Evolutionary conservation across 1,139 yeast species (phyloP), one percentile per base, ranked within the genome.

Genomic region (Williopsis jadinii): DNA sequence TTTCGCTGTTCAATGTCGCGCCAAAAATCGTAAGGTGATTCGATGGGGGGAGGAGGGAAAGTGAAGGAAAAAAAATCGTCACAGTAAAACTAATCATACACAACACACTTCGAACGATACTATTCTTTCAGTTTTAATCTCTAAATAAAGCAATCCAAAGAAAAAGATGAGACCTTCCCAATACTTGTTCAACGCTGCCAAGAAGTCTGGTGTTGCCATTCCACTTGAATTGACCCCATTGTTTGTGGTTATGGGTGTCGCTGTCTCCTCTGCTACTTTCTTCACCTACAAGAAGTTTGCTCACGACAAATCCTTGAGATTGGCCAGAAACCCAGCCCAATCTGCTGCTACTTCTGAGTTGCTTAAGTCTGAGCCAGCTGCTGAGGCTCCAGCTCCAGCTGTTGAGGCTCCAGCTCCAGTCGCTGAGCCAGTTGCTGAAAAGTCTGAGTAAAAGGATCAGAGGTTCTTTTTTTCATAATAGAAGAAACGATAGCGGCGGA

Each of bases 181-280:
- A 63, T 61, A 70, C 51, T 67, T 75, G 59, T 65, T 73, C 59
- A 70, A 71, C 60, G 71, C 74, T 50, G 75, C 77, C 41, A 63
- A 64, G 55, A 54, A 61, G 46, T 46, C 57, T 13, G 67, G 63
- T 51, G 40, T 61, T 56, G 48, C 51, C 35, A 60, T 80, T 42
- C 94, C 94, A 52, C 77, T 83, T 43, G 94, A 84, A 68, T 70
- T 84, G 72, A 79, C 83, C 61, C 94, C 94, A 62, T 74, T 84
- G 62, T 69, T 73, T 52, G 62, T 71, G 34, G 78, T 77, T 34
- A 68, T 73, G 65, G 84, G 80, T 56, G 80, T 80, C 45, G 92
- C 92, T 37, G 58, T 77, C 56, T 61, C 64, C 47, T 83, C 92
- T 29, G 88, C 82, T 48, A 53, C 66, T 50, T 83, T 64, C 69